phyloP scores from a whole-genome alignment of 495 filamentous ascomycete species.

The Corynascus novoguineensis region DNA sequence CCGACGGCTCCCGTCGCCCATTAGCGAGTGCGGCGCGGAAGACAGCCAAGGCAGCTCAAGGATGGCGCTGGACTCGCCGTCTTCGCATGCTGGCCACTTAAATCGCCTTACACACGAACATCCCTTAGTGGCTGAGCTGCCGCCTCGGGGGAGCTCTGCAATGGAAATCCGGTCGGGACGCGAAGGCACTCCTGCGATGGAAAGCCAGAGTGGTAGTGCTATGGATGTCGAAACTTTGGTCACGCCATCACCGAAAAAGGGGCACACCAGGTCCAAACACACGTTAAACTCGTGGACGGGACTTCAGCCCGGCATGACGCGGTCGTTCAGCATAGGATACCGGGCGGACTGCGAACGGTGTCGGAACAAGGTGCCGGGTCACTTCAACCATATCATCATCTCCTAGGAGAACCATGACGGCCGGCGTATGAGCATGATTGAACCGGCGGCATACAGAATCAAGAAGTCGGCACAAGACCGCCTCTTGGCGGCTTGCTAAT shows the following conservation, averaged over 20 bases:
- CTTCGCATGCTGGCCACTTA: conserved; percentile 21
- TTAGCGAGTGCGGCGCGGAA: conserved; percentile 60
- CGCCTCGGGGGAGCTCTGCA: conserved; percentile 19
- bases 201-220: conserved; percentile 8
- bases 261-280: conserved; percentile 44
- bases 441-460: conserved; percentile 9
- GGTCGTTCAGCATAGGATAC: conserved; percentile 75
- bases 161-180: conserved; percentile 9
- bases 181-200: conserved; percentile 1
- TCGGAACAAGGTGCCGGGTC: conserved; percentile 68
- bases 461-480: background rate
- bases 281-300: conserved; percentile 45
- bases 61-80: conserved; percentile 36
- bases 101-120: conserved; percentile 37
- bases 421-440: conserved; percentile 1
- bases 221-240: conserved; percentile 30
- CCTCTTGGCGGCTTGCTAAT: background rate
- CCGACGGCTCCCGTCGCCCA: conserved; percentile 62
- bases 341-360: conserved; percentile 85
- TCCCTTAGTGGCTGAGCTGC: conserved; percentile 25
- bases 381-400: conserved; percentile 78
- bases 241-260: conserved; percentile 35
- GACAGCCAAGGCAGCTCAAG: conserved; percentile 32
- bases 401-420: conserved; percentile 36
- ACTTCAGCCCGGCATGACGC: conserved; percentile 53